Base-by-base conservation (phyloP, 2,329 filamentous ascomycete genomes). In the Ophiobolus disseminans region DNA sequence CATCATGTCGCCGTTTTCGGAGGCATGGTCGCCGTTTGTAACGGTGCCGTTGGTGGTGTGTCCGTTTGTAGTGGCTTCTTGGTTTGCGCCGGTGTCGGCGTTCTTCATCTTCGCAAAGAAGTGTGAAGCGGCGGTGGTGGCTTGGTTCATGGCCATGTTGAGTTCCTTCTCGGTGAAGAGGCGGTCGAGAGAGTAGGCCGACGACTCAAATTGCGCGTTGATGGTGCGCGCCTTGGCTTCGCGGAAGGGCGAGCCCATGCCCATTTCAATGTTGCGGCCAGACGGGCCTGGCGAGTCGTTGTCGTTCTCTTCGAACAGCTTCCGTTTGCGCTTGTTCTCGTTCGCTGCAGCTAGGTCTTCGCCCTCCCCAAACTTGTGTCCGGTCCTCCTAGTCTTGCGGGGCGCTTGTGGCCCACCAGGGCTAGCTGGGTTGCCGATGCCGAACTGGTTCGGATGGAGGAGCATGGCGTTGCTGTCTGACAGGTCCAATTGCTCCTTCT, bases 121-220 rank as follows among this genome's bases (percentile, higher is more conserved):
- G 51, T 79, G 70, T 30, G 81, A 78, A 1, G 85, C 81, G 4
- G 83, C 84, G 22, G 82, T 76, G 40, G 84, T 82, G 3, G 85
- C 85, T 36, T 80, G 78, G 58, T 85, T 85, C 51, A 83, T 84
- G 45, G 84, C 82, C 66, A 83, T 76, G 41, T 80, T 80, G 43
- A 87, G 78, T 68, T 87, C 85, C 73, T 86, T 87, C 53, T 87
- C 84, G 3, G 83, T 87, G 65, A 87, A 87, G 13, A 87, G 76
- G n/a, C 80, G 79, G 46, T 86, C 80, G 47, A 87, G 79, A 6
- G 82, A 85, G 70, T 85, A 86, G 4, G 80, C 76, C 1, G 83
- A 76, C 6, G 82, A 80, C 53, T 82, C 79, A 58, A 82, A 82
- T 55, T 87, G 83, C 36, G 80, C 75, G 39, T 81, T 78, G 38